Evolutionary conservation across 305 asterid species (phyloP).

Genomic region (Coffea humblotiana): DNA sequence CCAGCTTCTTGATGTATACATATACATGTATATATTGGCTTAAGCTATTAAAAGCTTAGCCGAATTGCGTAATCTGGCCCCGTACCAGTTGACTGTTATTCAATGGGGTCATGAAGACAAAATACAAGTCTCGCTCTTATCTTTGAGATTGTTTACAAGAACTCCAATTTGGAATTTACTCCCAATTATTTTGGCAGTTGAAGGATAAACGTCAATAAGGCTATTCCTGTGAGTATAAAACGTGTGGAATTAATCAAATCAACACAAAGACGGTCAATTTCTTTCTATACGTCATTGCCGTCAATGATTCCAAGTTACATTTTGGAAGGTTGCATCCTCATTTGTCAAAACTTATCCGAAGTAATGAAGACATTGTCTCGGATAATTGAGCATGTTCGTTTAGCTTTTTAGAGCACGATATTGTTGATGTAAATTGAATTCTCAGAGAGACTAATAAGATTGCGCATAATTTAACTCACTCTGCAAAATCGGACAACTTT

Average conservation of each 20-base stretch:
- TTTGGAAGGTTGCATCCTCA: no score
- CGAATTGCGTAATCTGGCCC: not conserved
- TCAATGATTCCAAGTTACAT: not conserved
- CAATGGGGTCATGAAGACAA: slow-evolving; percentile 9
- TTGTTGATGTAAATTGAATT: no score
- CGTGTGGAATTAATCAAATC: not conserved
- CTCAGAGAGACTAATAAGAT: no score
- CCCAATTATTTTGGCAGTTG: not conserved
- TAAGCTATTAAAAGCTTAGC: not conserved
- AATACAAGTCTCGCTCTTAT: not conserved
- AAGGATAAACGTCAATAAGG: slow-evolving; percentile 7
- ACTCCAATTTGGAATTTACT: not conserved
- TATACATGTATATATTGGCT: not conserved
- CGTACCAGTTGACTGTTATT: not conserved
- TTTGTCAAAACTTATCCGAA: no score
- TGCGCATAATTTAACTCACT: no score
- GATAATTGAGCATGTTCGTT: no score
- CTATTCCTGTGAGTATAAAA: no score
- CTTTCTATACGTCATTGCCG: not conserved
- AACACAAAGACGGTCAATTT: not conserved
- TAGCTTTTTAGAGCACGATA: no score
- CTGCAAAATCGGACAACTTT: no score
- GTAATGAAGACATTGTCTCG: no score
- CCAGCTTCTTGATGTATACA: not conserved
- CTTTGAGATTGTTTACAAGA: not conserved